Base-by-base conservation (phyloP, 495 filamentous ascomycete genomes). In the Friedmanniomyces simplex region DNA sequence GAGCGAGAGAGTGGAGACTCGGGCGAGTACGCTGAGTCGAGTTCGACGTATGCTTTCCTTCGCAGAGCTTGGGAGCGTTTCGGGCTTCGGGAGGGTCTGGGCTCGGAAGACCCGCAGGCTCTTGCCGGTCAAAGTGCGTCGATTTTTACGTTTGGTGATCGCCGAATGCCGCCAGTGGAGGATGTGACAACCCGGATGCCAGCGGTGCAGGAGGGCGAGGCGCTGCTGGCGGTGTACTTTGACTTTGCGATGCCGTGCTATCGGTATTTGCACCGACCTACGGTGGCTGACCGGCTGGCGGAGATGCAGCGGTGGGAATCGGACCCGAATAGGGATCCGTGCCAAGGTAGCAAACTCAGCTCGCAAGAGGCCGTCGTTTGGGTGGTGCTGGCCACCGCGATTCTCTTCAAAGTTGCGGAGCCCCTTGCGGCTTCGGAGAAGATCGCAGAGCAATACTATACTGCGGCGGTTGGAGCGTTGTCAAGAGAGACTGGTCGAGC, bases 211-310 rank as follows among this genome's bases (percentile, higher is more conserved):
- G 13, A 20, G 30, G 46, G 45, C 1, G 30, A 30, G 10, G 45
- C 18, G n/a, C 57, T 63, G 3, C 8, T 57, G 5, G 25, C 46
- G 4, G 14, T 49, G 16, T 64, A 61, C 46, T 64, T 64, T 36
- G 58, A 58, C n/a, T 61, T 61, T 26, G 59, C 58, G 2, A 58
- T 58, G 54, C 58, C 62, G 22, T 58, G 59, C 3, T 64, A 61
- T 28, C 62, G 62, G 7, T 64, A 61, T 42, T 34, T 64, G 22
- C 58, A 64, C 39, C 52, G 51, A 11, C 53, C 26, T 21, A 64
- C 41, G 12, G 52, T 58, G 12, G 12, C 11, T 11, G 12, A 32
- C 1, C 58, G 58, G 62, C 49, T 64, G 1, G 58, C 6, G 25
- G 24, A 18, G 11, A 52, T 52, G 49, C 46, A 25, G 28, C 28